Percentiles rank a stretch among this genome's conserved stretches.
These are phyloP conservation scores for Microthlaspi erraticum DNA, from an alignment of 345 rosid genomes.

Conservation along the genomic window DNA sequence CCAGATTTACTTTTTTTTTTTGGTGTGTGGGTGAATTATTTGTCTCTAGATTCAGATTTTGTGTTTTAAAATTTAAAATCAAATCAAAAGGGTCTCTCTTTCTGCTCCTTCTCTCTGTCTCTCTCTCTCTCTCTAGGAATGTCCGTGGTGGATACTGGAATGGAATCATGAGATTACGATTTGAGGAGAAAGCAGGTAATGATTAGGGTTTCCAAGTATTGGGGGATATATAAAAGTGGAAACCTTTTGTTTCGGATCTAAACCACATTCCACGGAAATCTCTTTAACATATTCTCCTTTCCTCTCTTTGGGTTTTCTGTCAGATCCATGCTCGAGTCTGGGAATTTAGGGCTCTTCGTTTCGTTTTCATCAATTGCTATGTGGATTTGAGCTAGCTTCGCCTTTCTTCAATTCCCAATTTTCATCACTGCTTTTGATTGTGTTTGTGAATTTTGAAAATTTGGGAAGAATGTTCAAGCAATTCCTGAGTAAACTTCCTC, in stretches of 20 bases:
- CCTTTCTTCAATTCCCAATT: constrained; percentile 17
- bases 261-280: constrained; percentile 36
- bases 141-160: constrained; percentile 41
- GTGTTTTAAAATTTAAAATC: not conserved
- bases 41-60: constrained; percentile 32
- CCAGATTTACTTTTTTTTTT: constrained; percentile 27
- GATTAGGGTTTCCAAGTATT: constrained; percentile 46
- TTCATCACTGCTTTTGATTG: constrained; percentile 6
- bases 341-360: constrained; percentile 38
- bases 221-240: constrained; percentile 36
- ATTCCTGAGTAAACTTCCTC: constrained; percentile 70
- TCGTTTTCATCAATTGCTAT: constrained; percentile 30
- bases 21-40: too few species aligned
- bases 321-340: constrained; percentile 46
- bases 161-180: constrained; percentile 49
- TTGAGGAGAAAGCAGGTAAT: constrained; percentile 46
- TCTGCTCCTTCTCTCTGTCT: not conserved
- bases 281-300: constrained; percentile 9
- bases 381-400: constrained; percentile 31
- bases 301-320: not conserved
- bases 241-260: constrained; percentile 26
- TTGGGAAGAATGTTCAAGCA: constrained; percentile 66
- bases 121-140: constrained; percentile 27
- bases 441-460: constrained; percentile 6
- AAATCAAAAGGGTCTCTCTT: not conserved